A percentile compares a stretch with the other conserved stretches of the same genome.
These are phyloP conservation scores for Lentinula edodes DNA, from an alignment of 768 basidiomycete genomes.

Conservation along the genomic window DNA sequence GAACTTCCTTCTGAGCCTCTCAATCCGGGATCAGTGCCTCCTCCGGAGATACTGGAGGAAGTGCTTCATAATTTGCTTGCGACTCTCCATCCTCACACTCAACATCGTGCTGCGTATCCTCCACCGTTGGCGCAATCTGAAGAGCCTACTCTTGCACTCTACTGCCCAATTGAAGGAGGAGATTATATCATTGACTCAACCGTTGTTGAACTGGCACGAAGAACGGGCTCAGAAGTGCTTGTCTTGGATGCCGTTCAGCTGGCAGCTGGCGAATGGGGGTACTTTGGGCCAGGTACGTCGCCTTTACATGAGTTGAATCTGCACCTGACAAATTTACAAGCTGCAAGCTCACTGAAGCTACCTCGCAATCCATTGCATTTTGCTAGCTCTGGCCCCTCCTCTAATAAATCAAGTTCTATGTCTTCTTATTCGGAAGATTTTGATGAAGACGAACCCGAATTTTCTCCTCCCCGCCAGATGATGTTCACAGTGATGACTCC, in stretches of 20 bases:
- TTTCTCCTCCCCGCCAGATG: conserved; percentile 29
- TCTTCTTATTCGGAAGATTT: conserved; percentile 35
- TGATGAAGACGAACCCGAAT: conserved; percentile 36
- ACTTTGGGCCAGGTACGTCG: conserved; percentile 67
- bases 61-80: conserved; percentile 71
- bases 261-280: conserved; percentile 84
- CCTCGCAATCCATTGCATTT: conserved; percentile 77
- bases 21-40: conserved; percentile 45
- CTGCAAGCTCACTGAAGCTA: conserved; percentile 62
- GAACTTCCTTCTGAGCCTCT: conserved; percentile 21
- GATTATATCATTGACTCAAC: conserved; percentile 79
- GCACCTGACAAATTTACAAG: conserved; percentile 27
- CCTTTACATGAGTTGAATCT: background rate
- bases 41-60: conserved; percentile 71
- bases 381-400: conserved; percentile 19
- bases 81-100: conserved; percentile 76
- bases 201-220: conserved; percentile 69
- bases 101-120: conserved; percentile 63
- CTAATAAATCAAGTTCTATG: conserved; percentile 11
- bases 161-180: conserved; percentile 86
- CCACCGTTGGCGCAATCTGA: conserved; percentile 46
- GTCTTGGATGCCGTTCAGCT: conserved; percentile 81
- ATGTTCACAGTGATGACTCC: conserved; percentile 36
- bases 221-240: conserved; percentile 74
- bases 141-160: conserved; percentile 82